Evolutionary conservation across 805 yeast genomes (phyloP).

Genomic region (Cyberlindnera euphorbiiphila): DNA sequence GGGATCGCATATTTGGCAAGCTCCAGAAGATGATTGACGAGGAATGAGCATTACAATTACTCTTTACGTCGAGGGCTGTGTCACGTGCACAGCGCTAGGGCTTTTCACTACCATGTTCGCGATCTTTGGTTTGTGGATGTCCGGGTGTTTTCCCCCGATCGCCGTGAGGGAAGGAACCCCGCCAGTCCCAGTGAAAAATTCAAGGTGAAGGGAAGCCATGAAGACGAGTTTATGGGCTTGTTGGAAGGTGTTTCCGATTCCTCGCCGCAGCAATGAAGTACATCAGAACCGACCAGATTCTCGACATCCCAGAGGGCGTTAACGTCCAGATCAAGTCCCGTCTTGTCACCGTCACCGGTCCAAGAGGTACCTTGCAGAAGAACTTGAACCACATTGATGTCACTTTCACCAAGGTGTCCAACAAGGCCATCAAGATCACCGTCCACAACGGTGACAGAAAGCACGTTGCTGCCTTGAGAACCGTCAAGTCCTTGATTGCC

Average conservation of each 20-base stretch:
- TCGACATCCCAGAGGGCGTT: slow-evolving; percentile 90
- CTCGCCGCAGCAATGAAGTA: slow-evolving; percentile 54
- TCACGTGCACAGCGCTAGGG: slow-evolving; percentile 7
- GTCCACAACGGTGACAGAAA: slow-evolving; percentile 99
- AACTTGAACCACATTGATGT: slow-evolving; percentile 93
- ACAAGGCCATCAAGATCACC: slow-evolving; percentile 75
- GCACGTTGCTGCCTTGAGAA: slow-evolving; percentile 99
- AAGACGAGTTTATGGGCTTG: background rate
- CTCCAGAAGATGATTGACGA: slow-evolving; percentile 53
- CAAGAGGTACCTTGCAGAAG: slow-evolving; percentile 93
- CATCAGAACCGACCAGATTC: slow-evolving; percentile 81
- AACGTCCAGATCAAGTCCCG: slow-evolving; percentile 90
- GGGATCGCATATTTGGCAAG: slow-evolving; percentile 58
- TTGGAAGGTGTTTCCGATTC: background rate
- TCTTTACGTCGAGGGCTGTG: no score
- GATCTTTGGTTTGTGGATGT: slow-evolving; percentile 11
- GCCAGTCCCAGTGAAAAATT: slow-evolving; percentile 13
- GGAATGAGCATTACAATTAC: no score
- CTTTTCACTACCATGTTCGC: background rate
- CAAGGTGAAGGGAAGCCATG: background rate
- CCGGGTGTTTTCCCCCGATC: slow-evolving; percentile 14
- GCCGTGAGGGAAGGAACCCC: background rate
- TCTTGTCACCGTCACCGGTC: slow-evolving; percentile 86
- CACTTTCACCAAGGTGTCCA: slow-evolving; percentile 76
- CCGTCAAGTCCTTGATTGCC: slow-evolving; percentile 91